These are phyloP conservation scores for Sphaerostilbella broomeana DNA, from an alignment of 2,329 filamentous ascomycete genomes.

Conservation along the genomic window DNA sequence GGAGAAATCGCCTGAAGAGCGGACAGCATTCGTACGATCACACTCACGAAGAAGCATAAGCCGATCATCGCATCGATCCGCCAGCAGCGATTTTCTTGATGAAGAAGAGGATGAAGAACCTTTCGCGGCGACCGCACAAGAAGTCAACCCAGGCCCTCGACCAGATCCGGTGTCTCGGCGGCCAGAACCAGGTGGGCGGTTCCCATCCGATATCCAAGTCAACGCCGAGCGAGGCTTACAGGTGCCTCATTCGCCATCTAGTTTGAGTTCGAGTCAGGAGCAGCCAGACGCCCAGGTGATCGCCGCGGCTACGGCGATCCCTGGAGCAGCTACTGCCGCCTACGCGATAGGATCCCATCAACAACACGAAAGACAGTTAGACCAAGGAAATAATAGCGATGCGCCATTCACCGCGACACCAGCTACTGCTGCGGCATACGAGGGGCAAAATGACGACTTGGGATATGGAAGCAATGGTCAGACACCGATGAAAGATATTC, in stretches of 20 bases:
- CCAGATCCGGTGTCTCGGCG: slow-evolving; percentile 53
- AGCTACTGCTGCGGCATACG: too few species aligned
- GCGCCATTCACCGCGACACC: too few species aligned
- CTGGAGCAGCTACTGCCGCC: slow-evolving; percentile 21
- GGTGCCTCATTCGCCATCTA: slow-evolving; percentile 71
- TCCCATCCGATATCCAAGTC: slow-evolving; percentile 88
- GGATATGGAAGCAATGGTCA: slow-evolving; percentile 42
- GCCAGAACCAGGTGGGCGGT: slow-evolving; percentile 88
- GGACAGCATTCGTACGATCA: slow-evolving; percentile 76
- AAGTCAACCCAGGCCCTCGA: slow-evolving; percentile 40
- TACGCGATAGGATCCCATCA: slow-evolving; percentile 28
- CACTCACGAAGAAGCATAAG: slow-evolving; percentile 76
- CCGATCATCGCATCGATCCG: slow-evolving; percentile 53
- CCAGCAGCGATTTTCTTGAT: slow-evolving; percentile 71
- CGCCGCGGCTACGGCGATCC: slow-evolving; percentile 50
- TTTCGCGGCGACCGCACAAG: slow-evolving; percentile 44
- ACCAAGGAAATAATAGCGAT: too few species aligned
- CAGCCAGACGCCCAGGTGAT: slow-evolving; percentile 51
- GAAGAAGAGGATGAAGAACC: slow-evolving; percentile 65
- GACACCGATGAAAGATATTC: slow-evolving; percentile 41
- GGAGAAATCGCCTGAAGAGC: slow-evolving; percentile 80
- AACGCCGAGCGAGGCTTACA: slow-evolving; percentile 73
- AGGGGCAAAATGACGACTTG: slow-evolving; percentile 17
- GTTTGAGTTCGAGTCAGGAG: slow-evolving; percentile 62
- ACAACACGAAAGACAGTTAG: too few species aligned